Base-by-base conservation (phyloP, 2,329 filamentous ascomycete genomes). In the Nemania serpens region DNA sequence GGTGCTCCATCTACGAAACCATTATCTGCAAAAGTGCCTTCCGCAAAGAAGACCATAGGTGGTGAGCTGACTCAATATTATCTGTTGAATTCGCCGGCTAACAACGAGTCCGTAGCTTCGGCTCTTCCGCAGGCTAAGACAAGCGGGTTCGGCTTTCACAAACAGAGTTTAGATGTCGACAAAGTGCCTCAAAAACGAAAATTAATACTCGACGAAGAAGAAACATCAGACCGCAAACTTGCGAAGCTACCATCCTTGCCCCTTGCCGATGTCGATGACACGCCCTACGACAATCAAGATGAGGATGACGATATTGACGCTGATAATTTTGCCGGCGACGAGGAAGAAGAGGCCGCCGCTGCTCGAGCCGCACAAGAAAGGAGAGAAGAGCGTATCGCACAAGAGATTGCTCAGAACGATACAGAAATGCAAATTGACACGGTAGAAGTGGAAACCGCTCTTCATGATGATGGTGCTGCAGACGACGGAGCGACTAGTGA, bases 311-410 rank as follows among this genome's bases (percentile, higher is more conserved):
- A 89, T 55, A 87, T 88, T 55, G 91, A 93, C 68, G 87, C 86
- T 54, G 90, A 89, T 64, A 89, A 88, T 71, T 91, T 93, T 71
- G 90, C 88, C 50, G 90, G 86, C 17, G 94, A 88, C 25, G 94
- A 97, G 73, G 93, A 97, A 73, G 93, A 95, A 74, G 88, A 90
- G 58, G 91, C 91, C 1, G 92, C 93, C 20, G 93, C 92, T 10
- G 91, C 92, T 55, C 86, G 93, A 63, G 90, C 91, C 22, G 91
- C 93, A 5, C 92, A 93, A 52, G 92, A 96, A 76, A 89, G 91
- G 69, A 91, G 94, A 59, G 90, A 91, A 66, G 88, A 91, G 68
- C 82, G 86, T 41, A 80, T 81, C 29, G 78, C 83, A n/a, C 76
- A 81, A 64, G 75, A 83, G 72, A 69, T 81, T 70, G 75, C 78